Conservation (phyloP, 108 stramenopile genomes). For the Pseudonitzschia pungens region DNA sequence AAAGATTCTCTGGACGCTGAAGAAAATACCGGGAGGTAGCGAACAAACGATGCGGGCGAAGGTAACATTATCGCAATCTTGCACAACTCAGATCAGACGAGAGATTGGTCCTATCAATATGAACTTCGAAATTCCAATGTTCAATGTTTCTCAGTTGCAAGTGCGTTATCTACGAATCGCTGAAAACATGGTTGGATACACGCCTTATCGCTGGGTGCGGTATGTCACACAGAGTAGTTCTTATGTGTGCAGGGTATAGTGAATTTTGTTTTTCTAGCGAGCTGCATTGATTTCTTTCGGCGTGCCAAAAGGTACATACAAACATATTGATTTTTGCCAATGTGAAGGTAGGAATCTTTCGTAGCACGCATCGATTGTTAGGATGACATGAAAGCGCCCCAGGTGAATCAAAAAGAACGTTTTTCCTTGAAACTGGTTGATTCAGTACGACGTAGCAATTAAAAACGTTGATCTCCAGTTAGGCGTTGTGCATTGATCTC, state of each 20-base stretch:
- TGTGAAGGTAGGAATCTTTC: too few relatives aligned
- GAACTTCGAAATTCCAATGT: constrained; percentile 99
- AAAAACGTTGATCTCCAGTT: too few relatives aligned
- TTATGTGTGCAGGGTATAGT: constrained; percentile 90
- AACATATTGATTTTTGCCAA: too few relatives aligned
- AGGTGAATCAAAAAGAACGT: too few relatives aligned
- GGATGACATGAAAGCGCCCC: too few relatives aligned
- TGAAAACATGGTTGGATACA: constrained; percentile 94
- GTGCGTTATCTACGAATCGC: constrained; percentile 97
- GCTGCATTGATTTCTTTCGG: neutral
- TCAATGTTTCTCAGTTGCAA: constrained; percentile 97
- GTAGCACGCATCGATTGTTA: too few relatives aligned
- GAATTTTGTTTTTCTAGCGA: neutral
- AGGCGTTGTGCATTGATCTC: too few relatives aligned
- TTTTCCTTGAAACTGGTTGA: too few relatives aligned
- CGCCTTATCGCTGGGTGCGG: constrained; percentile 99
- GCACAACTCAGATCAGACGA: constrained; percentile 79
- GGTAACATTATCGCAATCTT: constrained; percentile 70
- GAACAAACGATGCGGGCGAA: constrained; percentile 94
- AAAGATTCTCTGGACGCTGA: constrained; percentile 94
- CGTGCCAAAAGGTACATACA: neutral
- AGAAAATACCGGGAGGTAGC: constrained; percentile 94
- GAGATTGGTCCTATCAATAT: constrained; percentile 98
- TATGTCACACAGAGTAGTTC: constrained; percentile 97
- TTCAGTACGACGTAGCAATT: too few relatives aligned